Percentiles rank a stretch among this genome's conserved stretches.
Evolutionary conservation across 2,329 filamentous ascomycete genomes (phyloP).

Genomic region (Hypoxylon sp.): DNA sequence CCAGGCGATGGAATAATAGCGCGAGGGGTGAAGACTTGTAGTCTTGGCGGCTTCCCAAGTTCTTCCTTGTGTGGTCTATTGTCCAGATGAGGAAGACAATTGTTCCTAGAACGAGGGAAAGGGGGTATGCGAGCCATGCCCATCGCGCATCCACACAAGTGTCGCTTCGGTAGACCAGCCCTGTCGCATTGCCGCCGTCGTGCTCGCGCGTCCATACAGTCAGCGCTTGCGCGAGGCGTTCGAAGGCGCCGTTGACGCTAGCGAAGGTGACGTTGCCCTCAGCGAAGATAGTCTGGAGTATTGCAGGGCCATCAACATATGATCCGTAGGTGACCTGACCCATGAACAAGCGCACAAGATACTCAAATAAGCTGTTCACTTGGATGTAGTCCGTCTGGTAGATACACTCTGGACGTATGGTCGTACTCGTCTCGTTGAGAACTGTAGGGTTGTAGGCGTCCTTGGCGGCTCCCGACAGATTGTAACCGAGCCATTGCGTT

Average conservation of each 20-base stretch:
- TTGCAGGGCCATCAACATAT: slow-evolving; percentile 5
- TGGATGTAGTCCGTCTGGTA: slow-evolving; percentile 13
- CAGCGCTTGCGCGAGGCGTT: slow-evolving; percentile 23
- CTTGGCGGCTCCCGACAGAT: not conserved
- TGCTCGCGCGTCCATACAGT: slow-evolving; percentile 18
- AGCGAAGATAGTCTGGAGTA: slow-evolving; percentile 22
- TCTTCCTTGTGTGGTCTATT: slow-evolving; percentile 19
- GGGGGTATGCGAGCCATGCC: slow-evolving; percentile 28
- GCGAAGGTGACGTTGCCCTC: slow-evolving; percentile 31
- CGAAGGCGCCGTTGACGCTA: slow-evolving; percentile 23
- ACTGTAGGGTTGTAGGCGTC: slow-evolving; percentile 25
- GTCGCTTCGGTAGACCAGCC: slow-evolving; percentile 10
- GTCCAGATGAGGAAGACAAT: slow-evolving; percentile 26
- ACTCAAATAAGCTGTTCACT: not conserved
- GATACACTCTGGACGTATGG: slow-evolving; percentile 28
- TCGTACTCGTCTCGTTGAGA: slow-evolving; percentile 12
- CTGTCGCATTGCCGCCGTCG: slow-evolving; percentile 7
- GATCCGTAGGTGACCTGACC: slow-evolving; percentile 7
- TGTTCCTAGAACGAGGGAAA: slow-evolving; percentile 5
- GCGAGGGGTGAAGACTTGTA: slow-evolving; percentile 34
- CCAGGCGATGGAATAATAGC: slow-evolving; percentile 26
- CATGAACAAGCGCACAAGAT: slow-evolving; percentile 7
- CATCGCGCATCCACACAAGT: slow-evolving; percentile 30
- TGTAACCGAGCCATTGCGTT: slow-evolving; percentile 22
- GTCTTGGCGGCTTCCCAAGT: slow-evolving; percentile 22